Percentiles rank a stretch among this genome's conserved stretches.
Conservation (phyloP, 352 stramenopile genomes). For the Phytophthora pisi region DNA sequence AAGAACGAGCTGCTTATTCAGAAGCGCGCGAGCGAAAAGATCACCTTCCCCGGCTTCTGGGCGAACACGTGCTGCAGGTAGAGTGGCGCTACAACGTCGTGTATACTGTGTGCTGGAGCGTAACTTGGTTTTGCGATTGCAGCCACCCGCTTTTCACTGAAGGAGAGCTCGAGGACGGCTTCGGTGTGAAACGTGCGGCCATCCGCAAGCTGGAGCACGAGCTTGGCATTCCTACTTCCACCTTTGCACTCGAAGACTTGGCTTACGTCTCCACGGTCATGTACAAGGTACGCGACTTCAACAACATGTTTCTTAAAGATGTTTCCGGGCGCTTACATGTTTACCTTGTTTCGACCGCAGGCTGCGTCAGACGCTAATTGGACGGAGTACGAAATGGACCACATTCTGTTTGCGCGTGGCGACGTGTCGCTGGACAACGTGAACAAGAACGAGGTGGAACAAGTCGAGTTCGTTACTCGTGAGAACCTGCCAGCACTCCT, state of each 20-base stretch:
- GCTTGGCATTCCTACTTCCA: slow-evolving; percentile 92
- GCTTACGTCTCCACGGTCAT: slow-evolving; percentile 98
- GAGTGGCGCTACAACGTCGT: slow-evolving; percentile 6
- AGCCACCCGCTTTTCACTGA: slow-evolving; percentile 95
- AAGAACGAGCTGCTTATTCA: slow-evolving; percentile 88
- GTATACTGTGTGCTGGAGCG: background rate
- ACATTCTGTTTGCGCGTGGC: slow-evolving; percentile 94
- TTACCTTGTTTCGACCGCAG: slow-evolving; percentile 21
- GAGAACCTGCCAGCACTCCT: slow-evolving; percentile 63
- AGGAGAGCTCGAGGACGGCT: slow-evolving; percentile 82
- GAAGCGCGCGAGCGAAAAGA: slow-evolving; percentile 96
- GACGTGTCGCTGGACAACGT: slow-evolving; percentile 83
- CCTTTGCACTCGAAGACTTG: slow-evolving; percentile 89
- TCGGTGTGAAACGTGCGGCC: slow-evolving; percentile 93
- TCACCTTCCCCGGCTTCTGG: slow-evolving; percentile 99
- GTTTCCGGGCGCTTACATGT: slow-evolving; percentile 15
- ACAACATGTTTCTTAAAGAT: background rate
- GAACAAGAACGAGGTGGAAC: slow-evolving; percentile 94
- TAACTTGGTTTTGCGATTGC: slow-evolving; percentile 7
- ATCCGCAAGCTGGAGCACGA: slow-evolving; percentile 99
- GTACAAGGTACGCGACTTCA: slow-evolving; percentile 93
- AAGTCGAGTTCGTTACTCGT: slow-evolving; percentile 89
- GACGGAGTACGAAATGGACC: slow-evolving; percentile 99
- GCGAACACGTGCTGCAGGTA: slow-evolving; percentile 99
- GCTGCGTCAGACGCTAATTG: slow-evolving; percentile 88